phyloP scores from a whole-genome alignment of 371 early-diverging fungal genomes.

The Mucor indicus region DNA sequence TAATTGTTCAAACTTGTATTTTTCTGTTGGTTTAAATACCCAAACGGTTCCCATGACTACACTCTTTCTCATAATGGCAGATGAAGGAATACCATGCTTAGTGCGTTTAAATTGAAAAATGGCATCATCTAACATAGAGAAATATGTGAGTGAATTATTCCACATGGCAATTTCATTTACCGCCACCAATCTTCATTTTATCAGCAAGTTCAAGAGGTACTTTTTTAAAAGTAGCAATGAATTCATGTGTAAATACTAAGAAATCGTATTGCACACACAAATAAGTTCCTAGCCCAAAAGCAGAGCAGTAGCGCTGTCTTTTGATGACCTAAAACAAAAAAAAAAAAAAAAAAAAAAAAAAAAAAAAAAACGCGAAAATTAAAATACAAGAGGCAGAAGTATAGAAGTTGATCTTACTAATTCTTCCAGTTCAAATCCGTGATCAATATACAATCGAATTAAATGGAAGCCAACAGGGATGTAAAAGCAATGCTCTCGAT shows the following conservation, averaged over 20 bases:
- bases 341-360: too few species aligned
- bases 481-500: constrained; percentile 85
- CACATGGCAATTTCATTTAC: constrained; percentile 3
- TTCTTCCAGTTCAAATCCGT: constrained; percentile 89
- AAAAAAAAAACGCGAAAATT: too few species aligned
- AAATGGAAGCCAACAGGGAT: constrained; percentile 84
- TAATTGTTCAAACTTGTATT: constrained; percentile 56
- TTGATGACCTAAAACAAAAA: constrained; percentile 62
- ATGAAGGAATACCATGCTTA: constrained; percentile 61
- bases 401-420: constrained; percentile 54
- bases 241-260: constrained; percentile 91
- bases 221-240: constrained; percentile 82
- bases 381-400: too few species aligned
- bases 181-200: constrained; percentile 49
- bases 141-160: background rate
- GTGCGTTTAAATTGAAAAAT: constrained; percentile 1
- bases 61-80: constrained; percentile 78
- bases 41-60: constrained; percentile 92
- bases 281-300: constrained; percentile 86
- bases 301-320: constrained; percentile 87
- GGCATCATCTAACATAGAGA: background rate
- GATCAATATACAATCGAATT: constrained; percentile 74
- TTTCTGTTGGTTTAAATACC: constrained; percentile 68
- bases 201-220: constrained; percentile 55
- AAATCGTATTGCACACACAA: constrained; percentile 88